Evolutionary conservation across 768 basidiomycete genomes (phyloP).

Genomic region (Exsudoporus frostii): DNA sequence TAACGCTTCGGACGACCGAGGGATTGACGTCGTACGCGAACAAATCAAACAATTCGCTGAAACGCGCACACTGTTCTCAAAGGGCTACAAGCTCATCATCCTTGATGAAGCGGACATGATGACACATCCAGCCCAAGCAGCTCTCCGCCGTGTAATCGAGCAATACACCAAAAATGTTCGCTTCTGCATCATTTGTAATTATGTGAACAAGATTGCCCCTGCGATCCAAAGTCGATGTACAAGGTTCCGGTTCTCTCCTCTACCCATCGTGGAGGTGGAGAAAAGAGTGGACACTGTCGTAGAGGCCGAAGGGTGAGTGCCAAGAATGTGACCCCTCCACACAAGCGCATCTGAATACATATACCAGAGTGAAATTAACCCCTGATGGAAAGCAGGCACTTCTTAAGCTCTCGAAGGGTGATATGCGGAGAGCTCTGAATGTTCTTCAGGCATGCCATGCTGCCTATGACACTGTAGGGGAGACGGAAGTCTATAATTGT

Average conservation of each 20-base stretch:
- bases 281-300: conserved; percentile 76
- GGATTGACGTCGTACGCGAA: conserved; percentile 97
- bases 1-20: conserved; percentile 97
- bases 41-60: conserved; percentile 99
- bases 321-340: neutral
- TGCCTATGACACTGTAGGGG: conserved; percentile 85
- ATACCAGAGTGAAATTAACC: conserved; percentile 74
- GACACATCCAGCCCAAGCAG: conserved; percentile 96
- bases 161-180: conserved; percentile 98
- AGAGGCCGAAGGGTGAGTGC: conserved; percentile 73
- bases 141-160: conserved; percentile 94
- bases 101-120: conserved; percentile 99
- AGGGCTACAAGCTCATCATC: conserved; percentile 96
- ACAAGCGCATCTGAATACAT: neutral
- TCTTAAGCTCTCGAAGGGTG: conserved; percentile 91
- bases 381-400: conserved; percentile 85
- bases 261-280: conserved; percentile 83
- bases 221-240: conserved; percentile 99
- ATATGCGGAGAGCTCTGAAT: conserved; percentile 96
- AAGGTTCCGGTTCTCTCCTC: conserved; percentile 92
- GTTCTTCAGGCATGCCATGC: conserved; percentile 98
- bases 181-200: conserved; percentile 99
- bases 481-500: conserved; percentile 92
- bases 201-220: conserved; percentile 98
- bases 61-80: conserved; percentile 86